Evolutionary conservation across 371 early-diverging fungal species (phyloP).

Genomic region (Mortierella sp.): DNA sequence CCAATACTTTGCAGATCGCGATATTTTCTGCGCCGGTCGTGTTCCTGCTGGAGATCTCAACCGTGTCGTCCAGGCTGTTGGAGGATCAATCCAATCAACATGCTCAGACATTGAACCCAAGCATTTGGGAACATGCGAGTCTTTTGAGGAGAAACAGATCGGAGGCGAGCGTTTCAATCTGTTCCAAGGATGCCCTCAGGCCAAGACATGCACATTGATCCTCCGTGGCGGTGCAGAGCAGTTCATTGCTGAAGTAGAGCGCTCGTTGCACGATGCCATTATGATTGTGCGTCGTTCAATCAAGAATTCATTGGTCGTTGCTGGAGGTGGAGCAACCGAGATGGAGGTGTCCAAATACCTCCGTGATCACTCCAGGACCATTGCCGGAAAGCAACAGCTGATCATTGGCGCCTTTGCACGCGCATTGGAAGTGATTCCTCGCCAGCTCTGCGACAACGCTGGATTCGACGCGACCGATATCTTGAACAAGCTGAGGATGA

Average conservation of each 20-base stretch:
- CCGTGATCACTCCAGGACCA: constrained; percentile 90
- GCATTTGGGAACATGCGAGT: constrained; percentile 91
- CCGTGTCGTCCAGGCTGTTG: constrained; percentile 96
- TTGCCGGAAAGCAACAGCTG: constrained; percentile 97
- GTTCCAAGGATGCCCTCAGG: constrained; percentile 92
- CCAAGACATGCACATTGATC: constrained; percentile 96
- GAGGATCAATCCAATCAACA: constrained; percentile 94
- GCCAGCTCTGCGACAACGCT: constrained; percentile 99
- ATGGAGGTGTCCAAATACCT: constrained; percentile 98
- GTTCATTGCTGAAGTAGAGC: constrained; percentile 99
- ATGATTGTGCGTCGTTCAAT: constrained; percentile 98
- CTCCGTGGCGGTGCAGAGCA: constrained; percentile 99
- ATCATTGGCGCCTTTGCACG: constrained; percentile 97
- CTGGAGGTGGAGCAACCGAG: constrained; percentile 99
- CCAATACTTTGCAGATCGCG: constrained; percentile 99
- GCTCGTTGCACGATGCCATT: constrained; percentile 99
- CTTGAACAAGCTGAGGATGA: constrained; percentile 96
- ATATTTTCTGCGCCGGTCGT: constrained; percentile 99
- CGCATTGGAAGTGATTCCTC: constrained; percentile 99
- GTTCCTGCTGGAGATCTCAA: constrained; percentile 94
- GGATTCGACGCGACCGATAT: constrained; percentile 99
- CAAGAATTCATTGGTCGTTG: constrained; percentile 94
- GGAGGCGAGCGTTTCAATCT: constrained; percentile 99
- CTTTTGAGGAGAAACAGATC: constrained; percentile 98
- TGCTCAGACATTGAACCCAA: constrained; percentile 86